Evolutionary conservation across 768 basidiomycete genomes (phyloP).

Genomic region (Leucocoprinus sp.): DNA sequence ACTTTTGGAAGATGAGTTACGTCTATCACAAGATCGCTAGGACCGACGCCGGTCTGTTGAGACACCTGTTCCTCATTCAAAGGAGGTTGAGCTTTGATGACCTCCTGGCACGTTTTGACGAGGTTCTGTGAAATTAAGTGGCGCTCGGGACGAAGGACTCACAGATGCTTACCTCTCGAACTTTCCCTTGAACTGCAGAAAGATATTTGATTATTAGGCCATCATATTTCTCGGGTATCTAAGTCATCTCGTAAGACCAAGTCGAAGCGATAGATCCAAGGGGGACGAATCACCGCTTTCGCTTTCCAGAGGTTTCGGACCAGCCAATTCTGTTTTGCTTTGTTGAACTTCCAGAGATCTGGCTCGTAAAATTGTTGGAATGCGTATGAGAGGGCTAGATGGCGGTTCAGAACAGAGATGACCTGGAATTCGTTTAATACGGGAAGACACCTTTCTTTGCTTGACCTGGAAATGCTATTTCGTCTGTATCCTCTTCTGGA

Average conservation of each 20-base stretch:
- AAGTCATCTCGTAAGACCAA: neutral
- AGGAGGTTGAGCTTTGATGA: neutral
- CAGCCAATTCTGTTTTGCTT: conserved; percentile 69
- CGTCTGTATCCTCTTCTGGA: neutral
- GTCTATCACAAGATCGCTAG: neutral
- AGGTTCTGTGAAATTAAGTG: conserved; percentile 2
- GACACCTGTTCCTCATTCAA: neutral
- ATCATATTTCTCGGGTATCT: conserved; percentile 50
- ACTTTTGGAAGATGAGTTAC: neutral
- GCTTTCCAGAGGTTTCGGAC: conserved; percentile 57
- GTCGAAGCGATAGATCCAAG: neutral
- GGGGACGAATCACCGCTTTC: conserved; percentile 27
- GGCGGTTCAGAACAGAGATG: neutral
- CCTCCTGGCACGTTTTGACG: neutral
- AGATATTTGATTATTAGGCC: conserved; percentile 39
- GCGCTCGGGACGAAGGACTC: neutral
- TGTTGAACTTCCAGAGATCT: conserved; percentile 63
- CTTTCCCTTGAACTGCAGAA: conserved; percentile 38
- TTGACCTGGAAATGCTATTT: conserved; percentile 6
- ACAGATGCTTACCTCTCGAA: conserved; percentile 27
- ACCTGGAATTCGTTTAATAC: neutral
- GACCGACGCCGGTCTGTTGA: too few species aligned
- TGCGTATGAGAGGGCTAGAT: conserved; percentile 41
- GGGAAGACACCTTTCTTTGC: conserved; percentile 32
- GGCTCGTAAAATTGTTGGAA: conserved; percentile 42